A percentile compares a stretch with the other conserved stretches of the same genome.
These are phyloP conservation scores for Quercus berberidifolia DNA, from an alignment of 306 rosid genomes.

Conservation along the genomic window DNA sequence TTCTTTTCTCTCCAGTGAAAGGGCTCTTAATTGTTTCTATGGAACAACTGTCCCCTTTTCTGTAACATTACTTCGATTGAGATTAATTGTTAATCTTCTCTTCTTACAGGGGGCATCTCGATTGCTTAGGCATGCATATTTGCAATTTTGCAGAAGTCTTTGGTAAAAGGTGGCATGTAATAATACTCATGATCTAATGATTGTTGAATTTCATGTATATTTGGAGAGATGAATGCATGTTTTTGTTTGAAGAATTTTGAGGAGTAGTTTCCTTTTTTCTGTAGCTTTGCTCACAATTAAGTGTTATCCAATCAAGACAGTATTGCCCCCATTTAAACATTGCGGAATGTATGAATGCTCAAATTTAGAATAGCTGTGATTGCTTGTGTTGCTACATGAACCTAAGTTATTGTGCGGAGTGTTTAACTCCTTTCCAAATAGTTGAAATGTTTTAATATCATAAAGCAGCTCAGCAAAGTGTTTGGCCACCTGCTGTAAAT, in stretches of 20 bases:
- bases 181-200: background rate
- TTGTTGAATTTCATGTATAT: background rate
- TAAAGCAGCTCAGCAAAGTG: background rate
- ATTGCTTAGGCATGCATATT: background rate
- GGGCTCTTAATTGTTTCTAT: background rate
- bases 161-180: conserved; percentile 3
- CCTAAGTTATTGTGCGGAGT: background rate
- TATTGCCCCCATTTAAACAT: background rate
- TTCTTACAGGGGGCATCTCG: conserved; percentile 18
- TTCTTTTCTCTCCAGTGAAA: background rate
- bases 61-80: background rate
- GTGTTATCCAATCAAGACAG: background rate
- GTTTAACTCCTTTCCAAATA: background rate
- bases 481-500: background rate
- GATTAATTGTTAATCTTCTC: background rate
- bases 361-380: background rate
- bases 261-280: background rate
- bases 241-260: background rate
- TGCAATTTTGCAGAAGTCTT: background rate
- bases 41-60: background rate
- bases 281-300: background rate
- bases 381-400: background rate
- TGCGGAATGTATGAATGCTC: background rate
- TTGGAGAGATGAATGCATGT: conserved; percentile 4
- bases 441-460: background rate